Evolutionary conservation across 2,329 filamentous ascomycete species (phyloP), one percentile per base, ranked within the genome.

Genomic region (Tolypocladium pustulatum): DNA sequence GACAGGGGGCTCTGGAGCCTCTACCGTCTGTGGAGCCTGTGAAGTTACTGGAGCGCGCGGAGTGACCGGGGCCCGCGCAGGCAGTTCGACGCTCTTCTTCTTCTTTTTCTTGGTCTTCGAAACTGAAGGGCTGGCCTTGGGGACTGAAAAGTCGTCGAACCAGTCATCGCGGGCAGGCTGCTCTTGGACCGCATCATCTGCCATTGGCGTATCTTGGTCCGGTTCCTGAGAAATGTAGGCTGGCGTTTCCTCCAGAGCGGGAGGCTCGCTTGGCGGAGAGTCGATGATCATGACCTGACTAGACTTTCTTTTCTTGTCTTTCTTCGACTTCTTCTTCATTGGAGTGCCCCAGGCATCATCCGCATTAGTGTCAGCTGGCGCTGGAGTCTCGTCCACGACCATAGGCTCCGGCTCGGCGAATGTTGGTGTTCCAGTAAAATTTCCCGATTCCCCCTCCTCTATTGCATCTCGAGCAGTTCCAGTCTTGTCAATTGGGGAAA

Each of bases 261-360:
- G 20, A 30, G 37, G 22, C 27, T 57, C 57, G 27, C 38, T 22
- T 17, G 8, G 37, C 20, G 40, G 54, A 15, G 56, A 38, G 27
- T 63, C 60, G 15, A 57, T 37, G n/a, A 57, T 40, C n/a, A 46
- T 46, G 22, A 55, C 34, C 46, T 61, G 61, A 22, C 54, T 63
- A 64, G 65, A 65, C 64, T 65, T 60, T 55, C 57, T 57, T 56
- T 73, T 77, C 68, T 73, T 77, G 52, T 69, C 73, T 56, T 73
- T 73, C 62, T 74, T 73, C 54, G 67, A 66, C 60, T 72, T 74
- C 60, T 69, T 57, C 34, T n/a, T 57, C 15, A 55, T 57, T 15
- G 57, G 43, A 22, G 55, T 36, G 22, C 53, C 58, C 61, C 61
- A 60, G 20, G 40, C 17, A 30, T 62, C 56, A 54, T 58, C 71